Evolutionary conservation across 2,329 filamentous ascomycete genomes (phyloP).

Genomic region (Botrytis tulipae): DNA sequence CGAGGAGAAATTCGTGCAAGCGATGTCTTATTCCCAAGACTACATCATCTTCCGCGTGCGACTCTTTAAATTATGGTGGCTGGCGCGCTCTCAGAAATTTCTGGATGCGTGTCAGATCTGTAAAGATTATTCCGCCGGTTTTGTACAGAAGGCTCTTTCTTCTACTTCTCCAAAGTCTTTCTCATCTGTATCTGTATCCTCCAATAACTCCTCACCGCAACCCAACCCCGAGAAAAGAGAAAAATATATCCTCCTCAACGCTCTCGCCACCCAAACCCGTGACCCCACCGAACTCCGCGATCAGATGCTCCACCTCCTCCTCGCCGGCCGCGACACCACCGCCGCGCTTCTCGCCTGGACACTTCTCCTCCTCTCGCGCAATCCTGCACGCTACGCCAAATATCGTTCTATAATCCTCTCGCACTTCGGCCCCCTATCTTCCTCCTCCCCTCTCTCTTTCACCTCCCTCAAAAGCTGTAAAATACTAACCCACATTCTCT

Average conservation of each 20-base stretch:
- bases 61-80: conserved; percentile 32
- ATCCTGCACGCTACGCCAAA: background rate
- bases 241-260: conserved; percentile 46
- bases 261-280: conserved; percentile 48
- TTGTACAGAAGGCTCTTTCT: conserved; percentile 30
- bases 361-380: background rate
- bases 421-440: background rate
- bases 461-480: conserved; percentile 30
- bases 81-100: conserved; percentile 36
- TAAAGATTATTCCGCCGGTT: conserved; percentile 33
- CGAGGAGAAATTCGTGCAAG: conserved; percentile 41
- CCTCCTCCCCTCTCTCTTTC: background rate
- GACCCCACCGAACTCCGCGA: conserved; percentile 42
- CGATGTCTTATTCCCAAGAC: conserved; percentile 41
- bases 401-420: background rate
- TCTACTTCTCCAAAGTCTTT: background rate
- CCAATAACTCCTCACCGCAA: background rate
- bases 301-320: conserved; percentile 40
- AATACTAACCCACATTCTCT: conserved; percentile 28
- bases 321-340: conserved; percentile 35
- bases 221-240: conserved; percentile 16
- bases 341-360: conserved; percentile 32
- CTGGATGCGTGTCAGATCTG: conserved; percentile 33
- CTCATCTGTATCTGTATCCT: too few relatives aligned
- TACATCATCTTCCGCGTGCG: conserved; percentile 38